These are phyloP conservation scores for Sporothrix brasiliensis DNA, from an alignment of 2,329 filamentous ascomycete species.

Conservation along the genomic window DNA sequence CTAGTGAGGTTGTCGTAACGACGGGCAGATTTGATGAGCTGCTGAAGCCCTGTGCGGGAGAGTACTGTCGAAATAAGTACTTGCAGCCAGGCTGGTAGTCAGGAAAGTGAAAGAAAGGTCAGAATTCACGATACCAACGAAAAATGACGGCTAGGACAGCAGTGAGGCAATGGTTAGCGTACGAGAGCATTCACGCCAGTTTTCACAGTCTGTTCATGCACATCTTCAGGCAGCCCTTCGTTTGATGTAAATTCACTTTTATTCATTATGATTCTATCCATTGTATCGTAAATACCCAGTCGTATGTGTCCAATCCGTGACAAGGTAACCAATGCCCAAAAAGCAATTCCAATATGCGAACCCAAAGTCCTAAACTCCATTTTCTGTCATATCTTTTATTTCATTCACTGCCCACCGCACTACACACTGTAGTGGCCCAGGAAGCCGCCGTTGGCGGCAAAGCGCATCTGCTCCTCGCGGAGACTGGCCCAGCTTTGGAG, in stretches of 20 bases:
- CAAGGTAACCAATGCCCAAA: neutral
- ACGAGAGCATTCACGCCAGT: too few relatives aligned
- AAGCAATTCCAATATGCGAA: neutral
- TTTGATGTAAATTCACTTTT: neutral
- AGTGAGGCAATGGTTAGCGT: too few relatives aligned
- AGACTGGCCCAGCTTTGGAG: slow-evolving; percentile 77
- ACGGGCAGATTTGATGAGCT: too few relatives aligned
- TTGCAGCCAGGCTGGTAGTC: too few relatives aligned
- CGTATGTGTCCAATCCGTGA: neutral
- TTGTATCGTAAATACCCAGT: neutral
- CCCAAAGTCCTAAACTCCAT: neutral
- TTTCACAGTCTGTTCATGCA: neutral
- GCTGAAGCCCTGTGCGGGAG: too few relatives aligned
- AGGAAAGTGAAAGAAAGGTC: too few relatives aligned
- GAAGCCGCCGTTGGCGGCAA: slow-evolving; percentile 41
- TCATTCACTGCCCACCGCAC: neutral
- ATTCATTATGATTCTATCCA: neutral
- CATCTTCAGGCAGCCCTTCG: too few relatives aligned
- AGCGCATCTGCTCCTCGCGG: slow-evolving; percentile 72
- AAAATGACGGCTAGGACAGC: neutral
- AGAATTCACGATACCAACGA: neutral
- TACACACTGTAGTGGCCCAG: slow-evolving; percentile 15
- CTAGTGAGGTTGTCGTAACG: too few relatives aligned
- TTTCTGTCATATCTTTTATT: neutral
- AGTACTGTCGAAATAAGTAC: too few relatives aligned